A percentile compares a stretch with the other conserved stretches of the same genome.
These are phyloP conservation scores for Microbotryum saponariae DNA, from an alignment of 1,284 basidiomycete species.

Conservation along the genomic window DNA sequence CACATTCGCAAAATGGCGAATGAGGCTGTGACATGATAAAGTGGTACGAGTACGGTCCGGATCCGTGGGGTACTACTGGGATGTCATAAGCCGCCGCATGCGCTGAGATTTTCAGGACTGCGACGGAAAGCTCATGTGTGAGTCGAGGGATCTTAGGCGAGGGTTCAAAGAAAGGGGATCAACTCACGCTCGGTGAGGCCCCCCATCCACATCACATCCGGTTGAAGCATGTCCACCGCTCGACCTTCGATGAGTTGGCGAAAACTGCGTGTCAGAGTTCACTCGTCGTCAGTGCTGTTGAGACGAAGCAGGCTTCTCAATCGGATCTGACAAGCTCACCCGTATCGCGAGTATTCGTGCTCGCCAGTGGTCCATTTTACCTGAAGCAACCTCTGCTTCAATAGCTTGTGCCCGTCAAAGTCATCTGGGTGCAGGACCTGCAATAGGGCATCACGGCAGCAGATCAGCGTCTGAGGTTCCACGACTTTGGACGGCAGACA, in stretches of 20 bases:
- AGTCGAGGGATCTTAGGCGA: not conserved
- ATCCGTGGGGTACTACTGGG: slow-evolving; percentile 51
- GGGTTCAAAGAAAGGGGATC: not conserved
- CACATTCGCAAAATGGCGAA: slow-evolving; percentile 40
- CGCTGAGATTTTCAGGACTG: slow-evolving; percentile 47
- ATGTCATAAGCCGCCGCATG: slow-evolving; percentile 47
- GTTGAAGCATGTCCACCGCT: slow-evolving; percentile 49
- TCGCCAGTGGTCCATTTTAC: slow-evolving; percentile 50
- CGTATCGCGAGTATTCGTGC: slow-evolving; percentile 36
- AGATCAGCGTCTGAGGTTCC: not conserved
- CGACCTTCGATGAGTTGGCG: slow-evolving; percentile 50
- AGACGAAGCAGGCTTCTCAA: not conserved
- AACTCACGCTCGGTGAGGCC: slow-evolving; percentile 47
- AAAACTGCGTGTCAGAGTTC: slow-evolving; percentile 46
- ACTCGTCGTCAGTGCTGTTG: too few relatives aligned
- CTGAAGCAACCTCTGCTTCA: slow-evolving; percentile 47
- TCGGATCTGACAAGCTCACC: not conserved
- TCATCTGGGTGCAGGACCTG: slow-evolving; percentile 47
- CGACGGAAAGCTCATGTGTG: not conserved
- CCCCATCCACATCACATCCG: slow-evolving; percentile 50
- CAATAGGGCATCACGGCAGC: not conserved
- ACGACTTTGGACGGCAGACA: not conserved
- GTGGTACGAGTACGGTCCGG: slow-evolving; percentile 45
- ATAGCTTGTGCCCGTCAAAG: slow-evolving; percentile 46
- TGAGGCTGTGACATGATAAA: slow-evolving; percentile 43